phyloP scores from a whole-genome alignment of 2,329 filamentous ascomycete genomes.

The Dactylellina parvicollis region DNA sequence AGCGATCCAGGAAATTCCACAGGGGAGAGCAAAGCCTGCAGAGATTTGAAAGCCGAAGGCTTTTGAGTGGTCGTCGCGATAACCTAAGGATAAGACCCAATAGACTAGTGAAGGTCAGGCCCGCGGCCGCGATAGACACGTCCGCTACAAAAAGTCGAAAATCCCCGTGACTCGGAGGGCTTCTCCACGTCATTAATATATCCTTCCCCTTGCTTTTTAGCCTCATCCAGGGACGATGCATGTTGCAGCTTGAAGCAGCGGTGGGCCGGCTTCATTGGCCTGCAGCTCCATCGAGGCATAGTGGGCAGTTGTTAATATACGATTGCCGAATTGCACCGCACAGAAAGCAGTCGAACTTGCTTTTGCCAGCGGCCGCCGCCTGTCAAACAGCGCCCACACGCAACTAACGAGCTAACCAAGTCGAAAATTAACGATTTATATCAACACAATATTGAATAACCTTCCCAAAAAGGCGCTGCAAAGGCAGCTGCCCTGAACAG shows the following conservation, averaged over 20 bases:
- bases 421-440: too few relatives aligned
- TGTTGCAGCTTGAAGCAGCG: not conserved
- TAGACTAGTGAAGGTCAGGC: not conserved
- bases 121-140: constrained; percentile 1
- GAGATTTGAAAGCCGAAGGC: not conserved
- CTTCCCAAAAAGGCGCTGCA: not conserved
- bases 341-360: not conserved
- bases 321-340: not conserved
- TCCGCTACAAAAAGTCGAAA: constrained; percentile 5
- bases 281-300: not conserved
- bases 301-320: not conserved
- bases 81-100: not conserved
- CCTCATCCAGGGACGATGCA: not conserved
- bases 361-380: constrained; percentile 3
- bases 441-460: constrained; percentile 8
- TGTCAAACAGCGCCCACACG: not conserved
- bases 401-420: too few relatives aligned
- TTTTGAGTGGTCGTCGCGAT: constrained; percentile 9
- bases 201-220: constrained; percentile 3
- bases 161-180: constrained; percentile 22
- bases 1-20: constrained; percentile 33
- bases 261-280: not conserved
- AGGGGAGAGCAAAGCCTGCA: constrained; percentile 1
- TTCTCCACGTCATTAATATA: constrained; percentile 33
- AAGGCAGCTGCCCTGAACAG: constrained; percentile 11